These are phyloP conservation scores for slime mould (Dictyostelium discoideum) DNA, from an alignment of 78 protist species.

Conservation along the genomic window DNA sequence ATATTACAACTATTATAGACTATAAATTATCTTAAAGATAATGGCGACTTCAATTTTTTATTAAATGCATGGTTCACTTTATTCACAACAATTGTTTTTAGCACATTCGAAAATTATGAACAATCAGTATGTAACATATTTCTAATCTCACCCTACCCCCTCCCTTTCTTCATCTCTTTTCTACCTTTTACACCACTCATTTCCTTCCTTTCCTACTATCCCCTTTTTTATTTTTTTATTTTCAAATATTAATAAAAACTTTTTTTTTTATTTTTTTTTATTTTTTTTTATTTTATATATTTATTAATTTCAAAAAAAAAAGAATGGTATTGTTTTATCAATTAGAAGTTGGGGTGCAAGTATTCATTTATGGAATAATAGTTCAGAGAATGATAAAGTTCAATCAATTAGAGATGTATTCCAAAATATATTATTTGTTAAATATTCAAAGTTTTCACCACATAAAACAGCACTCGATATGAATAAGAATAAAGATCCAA, in stretches of 20 bases:
- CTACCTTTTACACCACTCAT: neutral
- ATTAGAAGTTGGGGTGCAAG: conserved; percentile 77
- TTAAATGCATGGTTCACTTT: conserved; percentile 72
- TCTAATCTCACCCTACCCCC: too few species aligned
- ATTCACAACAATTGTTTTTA: conserved; percentile 50
- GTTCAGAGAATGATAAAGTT: conserved; percentile 46
- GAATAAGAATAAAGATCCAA: conserved; percentile 7
- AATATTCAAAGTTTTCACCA: conserved; percentile 39
- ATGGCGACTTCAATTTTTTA: conserved; percentile 28
- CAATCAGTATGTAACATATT: conserved; percentile 37
- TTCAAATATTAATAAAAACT: neutral
- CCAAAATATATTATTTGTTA: conserved; percentile 38
- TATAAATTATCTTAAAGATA: conserved; percentile 64
- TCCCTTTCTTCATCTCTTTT: too few species aligned
- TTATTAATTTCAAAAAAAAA: too few species aligned
- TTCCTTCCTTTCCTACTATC: neutral
- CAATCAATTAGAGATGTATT: conserved; percentile 26
- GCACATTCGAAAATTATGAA: conserved; percentile 53
- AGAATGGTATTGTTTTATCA: conserved; percentile 72
- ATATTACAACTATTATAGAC: neutral
- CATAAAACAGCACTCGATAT: conserved; percentile 22
- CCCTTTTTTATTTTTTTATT: neutral
- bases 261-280: neutral
- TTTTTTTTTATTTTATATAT: neutral
- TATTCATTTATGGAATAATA: conserved; percentile 59